Percentiles rank a stretch among this genome's conserved stretches.
phyloP scores from a whole-genome alignment of 441 rosid species.

The Populus hybrid region DNA sequence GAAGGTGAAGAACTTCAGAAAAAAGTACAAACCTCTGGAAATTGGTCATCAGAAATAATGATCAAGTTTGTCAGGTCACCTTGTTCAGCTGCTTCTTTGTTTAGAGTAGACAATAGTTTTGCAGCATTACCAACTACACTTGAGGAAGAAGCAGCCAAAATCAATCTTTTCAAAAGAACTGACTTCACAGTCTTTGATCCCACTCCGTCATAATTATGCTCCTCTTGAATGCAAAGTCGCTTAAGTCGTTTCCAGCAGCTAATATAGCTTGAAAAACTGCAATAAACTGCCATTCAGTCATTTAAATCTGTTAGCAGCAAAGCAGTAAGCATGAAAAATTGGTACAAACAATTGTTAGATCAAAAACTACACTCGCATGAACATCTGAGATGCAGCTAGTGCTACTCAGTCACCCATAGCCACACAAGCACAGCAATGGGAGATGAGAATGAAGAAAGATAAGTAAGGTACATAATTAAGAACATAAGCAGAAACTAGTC shows the following conservation, averaged over 20 bases:
- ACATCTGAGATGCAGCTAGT: background rate
- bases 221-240: conserved; percentile 52
- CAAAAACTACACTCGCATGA: background rate
- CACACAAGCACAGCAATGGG: background rate
- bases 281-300: conserved; percentile 58
- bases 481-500: background rate
- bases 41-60: conserved; percentile 49
- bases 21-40: conserved; percentile 60
- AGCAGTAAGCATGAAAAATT: conserved; percentile 11
- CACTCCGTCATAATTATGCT: conserved; percentile 27
- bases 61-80: conserved; percentile 66
- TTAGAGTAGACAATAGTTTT: conserved; percentile 60
- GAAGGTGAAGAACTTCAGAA: background rate
- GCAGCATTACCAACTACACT: conserved; percentile 58
- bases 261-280: conserved; percentile 81
- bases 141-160: conserved; percentile 67
- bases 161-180: conserved; percentile 56
- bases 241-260: conserved; percentile 70
- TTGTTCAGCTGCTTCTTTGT: conserved; percentile 71
- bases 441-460: background rate
- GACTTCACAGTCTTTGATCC: conserved; percentile 38
- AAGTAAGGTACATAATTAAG: background rate
- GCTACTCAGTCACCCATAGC: background rate
- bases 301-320: conserved; percentile 22
- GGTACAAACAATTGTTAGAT: conserved; percentile 1